Conservation (phyloP, 352 stramenopile genomes). For the Phytophthora palmivora region DNA sequence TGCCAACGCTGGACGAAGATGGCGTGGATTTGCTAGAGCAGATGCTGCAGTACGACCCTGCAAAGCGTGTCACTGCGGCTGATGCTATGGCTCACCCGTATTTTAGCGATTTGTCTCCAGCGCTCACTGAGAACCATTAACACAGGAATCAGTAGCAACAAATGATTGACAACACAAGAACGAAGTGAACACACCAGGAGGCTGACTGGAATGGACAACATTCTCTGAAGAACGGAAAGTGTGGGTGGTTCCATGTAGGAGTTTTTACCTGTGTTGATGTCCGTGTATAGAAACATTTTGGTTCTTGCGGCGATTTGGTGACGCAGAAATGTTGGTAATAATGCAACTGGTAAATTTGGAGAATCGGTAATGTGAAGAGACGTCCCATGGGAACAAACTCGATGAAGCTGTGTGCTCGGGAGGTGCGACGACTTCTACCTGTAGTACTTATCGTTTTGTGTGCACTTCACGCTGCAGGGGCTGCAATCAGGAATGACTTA, state of each 20-base stretch:
- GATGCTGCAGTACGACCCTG: slow-evolving; percentile 90
- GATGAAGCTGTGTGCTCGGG: slow-evolving; percentile 12
- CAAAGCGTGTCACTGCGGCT: slow-evolving; percentile 93
- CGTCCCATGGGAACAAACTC: not conserved
- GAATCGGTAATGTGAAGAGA: slow-evolving; percentile 14
- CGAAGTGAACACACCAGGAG: slow-evolving; percentile 16
- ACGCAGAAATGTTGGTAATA: slow-evolving; percentile 9
- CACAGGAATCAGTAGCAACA: slow-evolving; percentile 6
- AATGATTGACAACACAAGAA: slow-evolving; percentile 20
- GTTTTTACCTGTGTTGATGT: slow-evolving; percentile 41
- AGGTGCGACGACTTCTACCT: slow-evolving; percentile 8
- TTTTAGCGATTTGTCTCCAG: slow-evolving; percentile 94
- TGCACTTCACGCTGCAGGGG: slow-evolving; percentile 6
- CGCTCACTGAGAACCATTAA: slow-evolving; percentile 69
- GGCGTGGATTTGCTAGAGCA: slow-evolving; percentile 94
- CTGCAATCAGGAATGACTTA: slow-evolving; percentile 1
- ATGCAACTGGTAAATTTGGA: slow-evolving; percentile 31
- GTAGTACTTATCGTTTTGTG: slow-evolving; percentile 18
- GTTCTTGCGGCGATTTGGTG: slow-evolving; percentile 14
- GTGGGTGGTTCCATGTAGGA: slow-evolving; percentile 31
- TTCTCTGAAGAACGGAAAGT: slow-evolving; percentile 22
- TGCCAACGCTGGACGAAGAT: slow-evolving; percentile 90
- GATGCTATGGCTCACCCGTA: slow-evolving; percentile 97
- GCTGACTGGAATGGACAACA: slow-evolving; percentile 19
- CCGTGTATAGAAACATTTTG: slow-evolving; percentile 34